Percentiles rank a stretch among this genome's conserved stretches.
phyloP scores from a whole-genome alignment of 2,329 filamentous ascomycete genomes.

The Trichoderma sp. region DNA sequence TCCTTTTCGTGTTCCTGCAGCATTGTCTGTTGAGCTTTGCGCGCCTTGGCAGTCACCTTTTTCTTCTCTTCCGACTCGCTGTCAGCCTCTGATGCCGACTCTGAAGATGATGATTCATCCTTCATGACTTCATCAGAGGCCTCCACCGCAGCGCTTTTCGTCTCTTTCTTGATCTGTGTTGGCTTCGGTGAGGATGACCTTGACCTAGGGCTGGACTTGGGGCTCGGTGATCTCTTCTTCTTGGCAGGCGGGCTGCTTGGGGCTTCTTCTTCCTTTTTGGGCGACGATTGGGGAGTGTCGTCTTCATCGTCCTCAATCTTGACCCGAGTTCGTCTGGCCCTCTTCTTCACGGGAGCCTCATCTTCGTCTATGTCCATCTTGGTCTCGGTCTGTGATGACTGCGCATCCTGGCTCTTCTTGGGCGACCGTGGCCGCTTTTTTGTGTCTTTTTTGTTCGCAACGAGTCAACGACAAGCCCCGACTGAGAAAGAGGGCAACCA shows the following conservation, averaged over 20 bases:
- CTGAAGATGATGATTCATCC: constrained; percentile 33
- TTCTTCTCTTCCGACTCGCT: constrained; percentile 65
- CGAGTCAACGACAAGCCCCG: not conserved
- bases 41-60: constrained; percentile 70
- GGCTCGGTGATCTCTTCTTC: constrained; percentile 34
- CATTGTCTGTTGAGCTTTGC: constrained; percentile 78
- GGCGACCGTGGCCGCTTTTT: constrained; percentile 50
- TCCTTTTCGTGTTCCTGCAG: constrained; percentile 71
- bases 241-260: constrained; percentile 28
- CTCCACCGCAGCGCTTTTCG: constrained; percentile 35
- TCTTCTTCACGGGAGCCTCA: constrained; percentile 63
- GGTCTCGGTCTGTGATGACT: constrained; percentile 31
- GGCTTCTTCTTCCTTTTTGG: constrained; percentile 33
- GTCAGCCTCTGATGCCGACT: constrained; percentile 47
- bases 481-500: not conserved
- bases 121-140: constrained; percentile 30
- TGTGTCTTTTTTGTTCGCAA: constrained; percentile 38
- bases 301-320: constrained; percentile 58
- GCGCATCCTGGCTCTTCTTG: constrained; percentile 13
- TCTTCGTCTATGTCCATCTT: constrained; percentile 56
- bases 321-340: constrained; percentile 51
- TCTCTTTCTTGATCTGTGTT: constrained; percentile 33
- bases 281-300: constrained; percentile 43
- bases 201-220: constrained; percentile 34
- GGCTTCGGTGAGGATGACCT: constrained; percentile 29